A percentile compares a stretch with the other conserved stretches of the same genome.
These are phyloP conservation scores for Allantophomopsis cytisporea DNA, from an alignment of 2,329 filamentous ascomycete species.

Conservation along the genomic window DNA sequence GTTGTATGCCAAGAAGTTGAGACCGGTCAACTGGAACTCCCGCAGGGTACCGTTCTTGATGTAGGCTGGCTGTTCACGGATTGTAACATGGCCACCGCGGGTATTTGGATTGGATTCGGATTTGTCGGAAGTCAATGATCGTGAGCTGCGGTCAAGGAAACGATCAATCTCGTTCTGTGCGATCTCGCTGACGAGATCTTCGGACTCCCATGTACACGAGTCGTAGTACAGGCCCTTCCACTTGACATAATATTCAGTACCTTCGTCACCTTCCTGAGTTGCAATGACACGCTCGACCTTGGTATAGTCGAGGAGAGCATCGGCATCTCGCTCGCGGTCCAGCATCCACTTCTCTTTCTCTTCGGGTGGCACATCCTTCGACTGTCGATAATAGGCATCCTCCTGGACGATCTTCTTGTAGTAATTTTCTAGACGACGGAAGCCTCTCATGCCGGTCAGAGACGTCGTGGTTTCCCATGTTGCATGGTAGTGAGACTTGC, in stretches of 20 bases:
- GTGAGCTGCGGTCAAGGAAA: conserved; percentile 71
- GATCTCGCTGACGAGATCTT: conserved; percentile 58
- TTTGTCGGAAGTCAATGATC: conserved; percentile 68
- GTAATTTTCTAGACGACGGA: conserved; percentile 89
- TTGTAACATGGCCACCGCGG: conserved; percentile 55
- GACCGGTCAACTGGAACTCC: conserved; percentile 82
- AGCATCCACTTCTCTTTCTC: conserved; percentile 88
- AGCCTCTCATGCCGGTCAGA: conserved; percentile 66
- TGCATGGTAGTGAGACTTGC: conserved; percentile 86
- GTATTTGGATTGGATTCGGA: conserved; percentile 65
- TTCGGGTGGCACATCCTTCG: conserved; percentile 64
- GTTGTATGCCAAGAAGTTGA: conserved; percentile 93
- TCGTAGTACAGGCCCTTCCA: conserved; percentile 95
- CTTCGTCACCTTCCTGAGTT: conserved; percentile 65
- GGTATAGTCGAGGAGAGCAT: conserved; percentile 79
- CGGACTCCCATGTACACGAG: conserved; percentile 84
- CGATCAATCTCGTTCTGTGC: conserved; percentile 87
- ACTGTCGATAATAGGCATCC: conserved; percentile 65
- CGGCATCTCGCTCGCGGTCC: conserved; percentile 83
- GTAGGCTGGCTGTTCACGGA: conserved; percentile 73
- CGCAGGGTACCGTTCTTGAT: conserved; percentile 75
- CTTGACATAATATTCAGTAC: conserved; percentile 84
- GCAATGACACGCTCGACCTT: conserved; percentile 90
- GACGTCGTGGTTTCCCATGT: conserved; percentile 80
- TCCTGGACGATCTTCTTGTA: conserved; percentile 70